phyloP scores from a whole-genome alignment of 331 rosid species.

The Acacia pycnantha region DNA sequence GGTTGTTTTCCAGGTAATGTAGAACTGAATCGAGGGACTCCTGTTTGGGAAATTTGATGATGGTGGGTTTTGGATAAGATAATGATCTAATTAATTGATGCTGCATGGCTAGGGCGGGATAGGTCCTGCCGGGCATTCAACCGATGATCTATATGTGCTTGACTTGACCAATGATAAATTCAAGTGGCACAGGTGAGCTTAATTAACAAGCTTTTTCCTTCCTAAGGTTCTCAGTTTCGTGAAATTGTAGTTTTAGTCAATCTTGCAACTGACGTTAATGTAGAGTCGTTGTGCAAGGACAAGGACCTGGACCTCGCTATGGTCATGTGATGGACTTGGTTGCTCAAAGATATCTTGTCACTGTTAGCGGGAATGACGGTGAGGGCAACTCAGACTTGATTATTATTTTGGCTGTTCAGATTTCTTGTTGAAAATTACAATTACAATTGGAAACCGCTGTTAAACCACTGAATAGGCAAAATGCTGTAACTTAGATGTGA shows the following conservation, averaged over 20 bases:
- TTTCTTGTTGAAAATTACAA: background rate
- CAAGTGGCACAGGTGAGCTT: conserved; percentile 95
- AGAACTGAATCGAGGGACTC: conserved; percentile 8
- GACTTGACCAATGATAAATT: conserved; percentile 86
- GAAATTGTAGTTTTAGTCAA: conserved; percentile 2
- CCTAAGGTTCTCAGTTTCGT: conserved; percentile 22
- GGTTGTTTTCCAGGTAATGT: conserved; percentile 96
- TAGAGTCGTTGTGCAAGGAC: conserved; percentile 98
- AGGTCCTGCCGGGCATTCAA: conserved; percentile 99
- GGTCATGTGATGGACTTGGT: conserved; percentile 99
- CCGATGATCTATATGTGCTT: conserved; percentile 90
- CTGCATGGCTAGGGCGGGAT: conserved; percentile 84
- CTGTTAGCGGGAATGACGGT: conserved; percentile 97
- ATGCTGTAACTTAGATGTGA: conserved; percentile 15
- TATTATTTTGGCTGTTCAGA: background rate
- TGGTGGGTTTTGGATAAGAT: conserved; percentile 3
- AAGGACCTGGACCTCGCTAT: conserved; percentile 97
- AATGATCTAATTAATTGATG: conserved; percentile 38
- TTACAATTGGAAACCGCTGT: background rate
- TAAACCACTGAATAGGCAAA: conserved; percentile 8
- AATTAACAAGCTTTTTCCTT: conserved; percentile 20
- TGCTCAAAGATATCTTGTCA: conserved; percentile 97
- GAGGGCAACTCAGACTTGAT: conserved; percentile 37
- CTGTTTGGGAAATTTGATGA: background rate
- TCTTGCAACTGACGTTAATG: conserved; percentile 29